Evolutionary conservation across 169 alveolate genomes (phyloP).

Genomic region (Plasmodium adleri): DNA sequence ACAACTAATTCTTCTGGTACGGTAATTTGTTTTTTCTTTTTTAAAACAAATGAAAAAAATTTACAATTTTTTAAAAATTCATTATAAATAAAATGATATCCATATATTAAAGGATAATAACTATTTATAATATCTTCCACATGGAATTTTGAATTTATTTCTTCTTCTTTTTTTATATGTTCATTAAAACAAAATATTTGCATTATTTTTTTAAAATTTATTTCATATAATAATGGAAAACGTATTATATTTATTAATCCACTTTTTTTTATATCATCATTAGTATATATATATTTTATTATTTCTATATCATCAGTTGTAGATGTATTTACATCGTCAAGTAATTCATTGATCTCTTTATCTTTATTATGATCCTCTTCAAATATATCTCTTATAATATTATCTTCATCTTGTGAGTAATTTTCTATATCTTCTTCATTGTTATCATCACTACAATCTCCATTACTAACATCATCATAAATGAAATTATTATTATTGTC

Average conservation of each 20-base stretch:
- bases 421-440: not conserved
- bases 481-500: no score
- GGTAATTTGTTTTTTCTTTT: conserved; percentile 10
- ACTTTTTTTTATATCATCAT: not conserved
- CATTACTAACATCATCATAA: no score
- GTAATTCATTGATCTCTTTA: not conserved
- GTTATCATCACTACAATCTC: no score
- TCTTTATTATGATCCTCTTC: not conserved
- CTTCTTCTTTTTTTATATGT: not conserved
- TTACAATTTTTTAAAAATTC: conserved; percentile 26
- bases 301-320: not conserved
- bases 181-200: not conserved
- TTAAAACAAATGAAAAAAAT: conserved; percentile 38
- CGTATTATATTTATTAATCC: not conserved
- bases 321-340: not conserved
- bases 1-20: conserved; percentile 56
- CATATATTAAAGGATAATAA: conserved; percentile 37
- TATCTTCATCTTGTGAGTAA: not conserved
- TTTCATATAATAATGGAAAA: conserved; percentile 15
- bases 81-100: conserved; percentile 37
- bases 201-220: conserved; percentile 5
- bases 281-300: not conserved
- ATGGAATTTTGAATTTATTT: not conserved
- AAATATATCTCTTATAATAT: not conserved
- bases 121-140: not conserved